Base-by-base conservation (phyloP, 176 grass and related monocot species). In the Guadua angustifolia region DNA sequence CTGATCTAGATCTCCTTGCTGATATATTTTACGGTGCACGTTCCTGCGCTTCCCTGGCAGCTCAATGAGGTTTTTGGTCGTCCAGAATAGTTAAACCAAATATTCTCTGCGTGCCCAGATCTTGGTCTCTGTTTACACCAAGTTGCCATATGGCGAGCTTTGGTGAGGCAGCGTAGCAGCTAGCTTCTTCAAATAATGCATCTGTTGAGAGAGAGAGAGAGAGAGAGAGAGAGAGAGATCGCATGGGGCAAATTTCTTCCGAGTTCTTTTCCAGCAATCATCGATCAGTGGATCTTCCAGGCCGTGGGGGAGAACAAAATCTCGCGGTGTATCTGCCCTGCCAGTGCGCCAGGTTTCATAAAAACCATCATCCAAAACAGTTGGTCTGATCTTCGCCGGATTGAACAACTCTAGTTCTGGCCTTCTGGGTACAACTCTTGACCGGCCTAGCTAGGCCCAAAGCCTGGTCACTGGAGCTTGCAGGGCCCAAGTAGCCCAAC, bases 371-470 rank as follows among this genome's bases (percentile, higher is more conserved):
- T 29, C 29, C 1, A 29, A 29, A 29, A 29, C 0, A 29, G 1
- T 1, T 29, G 29, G 29, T 29, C 1, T 1, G 29, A 29, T 29
- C 29, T 29, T 29, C 29, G 29, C 29, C 1, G 29, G 29, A 29
- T 29, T 1, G 29, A 29, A 29, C 29, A 29, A 1, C 29, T 29
- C 29, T 1, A 29, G 29, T 29, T 29, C 29, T 29, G 29, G 86
- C 65, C 71, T 29, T 29, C 29, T 29, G 29, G 86, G 73, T 77
- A 60, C 79, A 9, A 7, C 42, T 18, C 11, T 81, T 77, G 85
- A 86, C 69, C 69, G 69, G 58, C 46, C 63, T 78, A 69, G 64
- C 14, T 7, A 73, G 88, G 88, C 78, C 78, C 71, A 86, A 18
- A 29, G 11, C 14, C 64, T 81, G n/a, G 7, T 4, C 6, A 44